phyloP scores from a whole-genome alignment of 2,329 filamentous ascomycete species.

The Botrytis squamosa region DNA sequence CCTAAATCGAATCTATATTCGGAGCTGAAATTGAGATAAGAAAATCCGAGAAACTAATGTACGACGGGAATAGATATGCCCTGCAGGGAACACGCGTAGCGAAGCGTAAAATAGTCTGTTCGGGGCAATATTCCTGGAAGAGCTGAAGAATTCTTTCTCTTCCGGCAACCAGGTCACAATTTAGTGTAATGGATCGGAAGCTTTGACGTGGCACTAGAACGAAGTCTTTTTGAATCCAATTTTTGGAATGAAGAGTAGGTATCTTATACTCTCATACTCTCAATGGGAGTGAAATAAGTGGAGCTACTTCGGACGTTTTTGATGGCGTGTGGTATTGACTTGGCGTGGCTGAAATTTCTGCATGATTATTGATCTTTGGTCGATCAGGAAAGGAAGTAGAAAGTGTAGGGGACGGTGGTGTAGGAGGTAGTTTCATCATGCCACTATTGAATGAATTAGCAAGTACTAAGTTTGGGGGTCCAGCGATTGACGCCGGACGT shows the following conservation, averaged over 20 bases:
- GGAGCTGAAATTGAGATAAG: constrained; percentile 19
- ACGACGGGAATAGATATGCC: constrained; percentile 7
- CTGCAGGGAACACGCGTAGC: background rate
- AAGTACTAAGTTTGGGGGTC: constrained; percentile 1
- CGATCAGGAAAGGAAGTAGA: background rate
- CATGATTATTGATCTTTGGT: constrained; percentile 11
- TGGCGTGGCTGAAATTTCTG: constrained; percentile 15
- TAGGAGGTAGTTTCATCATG: constrained; percentile 9
- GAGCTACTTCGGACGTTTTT: background rate
- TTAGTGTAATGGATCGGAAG: constrained; percentile 5
- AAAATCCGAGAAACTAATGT: constrained; percentile 5
- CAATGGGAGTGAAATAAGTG: constrained; percentile 18
- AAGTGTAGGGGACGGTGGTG: constrained; percentile 18
- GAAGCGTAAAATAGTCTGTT: background rate
- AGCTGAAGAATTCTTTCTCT: constrained; percentile 8
- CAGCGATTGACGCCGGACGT: background rate
- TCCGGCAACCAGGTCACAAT: constrained; percentile 7
- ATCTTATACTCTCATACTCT: constrained; percentile 19
- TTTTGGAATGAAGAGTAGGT: background rate
- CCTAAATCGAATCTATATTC: background rate
- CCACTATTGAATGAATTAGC: constrained; percentile 20
- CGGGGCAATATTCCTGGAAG: background rate
- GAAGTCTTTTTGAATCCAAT: background rate
- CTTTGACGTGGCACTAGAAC: background rate
- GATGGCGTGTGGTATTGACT: constrained; percentile 8